Base-by-base conservation (phyloP, 2,329 filamentous ascomycete genomes). In the Cladorrhinum sp. region DNA sequence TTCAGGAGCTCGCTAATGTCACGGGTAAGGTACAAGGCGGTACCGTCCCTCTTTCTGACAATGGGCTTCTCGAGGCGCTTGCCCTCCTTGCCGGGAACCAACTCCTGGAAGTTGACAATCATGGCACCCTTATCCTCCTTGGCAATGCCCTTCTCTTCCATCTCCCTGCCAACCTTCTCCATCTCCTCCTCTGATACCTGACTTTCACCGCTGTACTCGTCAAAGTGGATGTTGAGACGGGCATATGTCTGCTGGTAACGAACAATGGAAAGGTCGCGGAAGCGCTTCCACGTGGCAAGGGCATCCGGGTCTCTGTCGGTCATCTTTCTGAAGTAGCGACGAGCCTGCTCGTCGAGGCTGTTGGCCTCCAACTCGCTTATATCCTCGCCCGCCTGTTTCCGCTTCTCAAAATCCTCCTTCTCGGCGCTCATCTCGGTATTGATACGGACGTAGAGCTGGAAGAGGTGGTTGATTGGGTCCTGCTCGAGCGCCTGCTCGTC, bases 381-480 rank as follows among this genome's bases (percentile, higher is more conserved):
- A 54, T 83, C 82, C 67, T 84, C 77, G 61, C 82, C 80, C 48
- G 78, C 79, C 42, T 79, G 77, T 71, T 84, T 82, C 65, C 81
- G 76, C 48, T 76, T 79, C 68, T 86, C 86, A 23, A 88, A 84
- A 62, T 82, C 72, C 65, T 89, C 87, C 66, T 88, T 87, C 77
- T 93, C 88, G 0, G 80, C 83, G 2, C 79, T 74, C 71, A 88
- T 82, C 54, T 91, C 86, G 61, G 76, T 76, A 74, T 89, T 92
- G 73, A 94, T 91, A 73, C 86, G 84, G 64, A 93, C 90, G 69
- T 94, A 95, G 56, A 95, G 87, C 69, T 92, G 85, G 73, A 88
- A 93, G 9, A 95, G 79, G 73, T 95, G 91, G 73, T 90, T 89
- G 71, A 94, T 92, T 12, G 91, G 90, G 69, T 94, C 90, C 53